Evolutionary conservation across 257 asterid species (phyloP).

Genomic region (Verbascum thapsus): DNA sequence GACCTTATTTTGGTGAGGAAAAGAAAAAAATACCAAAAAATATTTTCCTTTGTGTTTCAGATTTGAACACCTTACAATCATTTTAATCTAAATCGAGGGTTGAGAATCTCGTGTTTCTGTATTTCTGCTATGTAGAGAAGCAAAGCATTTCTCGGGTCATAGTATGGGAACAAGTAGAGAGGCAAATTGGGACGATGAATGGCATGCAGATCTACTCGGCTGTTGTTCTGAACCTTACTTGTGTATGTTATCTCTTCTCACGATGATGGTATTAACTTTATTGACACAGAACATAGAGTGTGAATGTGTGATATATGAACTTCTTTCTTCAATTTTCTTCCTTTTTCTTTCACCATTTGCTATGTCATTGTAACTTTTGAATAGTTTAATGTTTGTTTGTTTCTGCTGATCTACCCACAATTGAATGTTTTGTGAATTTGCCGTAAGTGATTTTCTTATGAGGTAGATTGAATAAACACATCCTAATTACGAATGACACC

Average conservation of each 20-base stretch:
- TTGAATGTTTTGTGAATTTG: neutral
- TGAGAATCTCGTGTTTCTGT: conserved; percentile 22
- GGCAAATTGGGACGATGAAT: conserved; percentile 46
- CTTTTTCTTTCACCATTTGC: too few species aligned
- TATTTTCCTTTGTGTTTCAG: neutral
- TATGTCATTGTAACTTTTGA: too few species aligned
- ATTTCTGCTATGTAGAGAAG: conserved; percentile 47
- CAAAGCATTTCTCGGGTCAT: conserved; percentile 25
- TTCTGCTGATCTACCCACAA: neutral
- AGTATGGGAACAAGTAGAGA: conserved; percentile 37
- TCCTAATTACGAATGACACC: too few species aligned
- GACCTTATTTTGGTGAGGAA: too few species aligned
- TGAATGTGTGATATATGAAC: neutral
- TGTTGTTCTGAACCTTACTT: conserved; percentile 66
- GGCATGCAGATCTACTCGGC: conserved; percentile 74
- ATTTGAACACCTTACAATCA: neutral
- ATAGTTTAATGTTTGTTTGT: too few species aligned
- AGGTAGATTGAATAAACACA: too few species aligned
- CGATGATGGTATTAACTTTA: too few species aligned
- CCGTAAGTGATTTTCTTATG: too few species aligned
- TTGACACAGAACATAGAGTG: too few species aligned
- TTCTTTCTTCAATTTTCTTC: neutral
- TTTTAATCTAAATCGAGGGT: too few species aligned
- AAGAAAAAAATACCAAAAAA: too few species aligned
- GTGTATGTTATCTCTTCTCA: conserved; percentile 47